Percentiles rank a stretch among this genome's conserved stretches.
Evolutionary conservation across 805 yeast genomes (phyloP).

Genomic region (Cyberlindnera subsufficiens): DNA sequence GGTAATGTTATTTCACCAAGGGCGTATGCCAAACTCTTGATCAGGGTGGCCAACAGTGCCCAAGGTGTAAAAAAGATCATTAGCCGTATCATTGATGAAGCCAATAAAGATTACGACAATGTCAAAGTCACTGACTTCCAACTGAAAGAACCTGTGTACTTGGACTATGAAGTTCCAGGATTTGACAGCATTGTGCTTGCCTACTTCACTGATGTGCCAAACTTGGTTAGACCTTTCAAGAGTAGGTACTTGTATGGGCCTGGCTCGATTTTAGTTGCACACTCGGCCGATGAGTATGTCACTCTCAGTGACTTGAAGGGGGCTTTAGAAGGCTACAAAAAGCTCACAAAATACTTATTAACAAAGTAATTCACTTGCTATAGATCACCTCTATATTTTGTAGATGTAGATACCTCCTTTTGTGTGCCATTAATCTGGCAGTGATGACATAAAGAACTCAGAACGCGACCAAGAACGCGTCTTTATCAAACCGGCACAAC

Average conservation of each 20-base stretch:
- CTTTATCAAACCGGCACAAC: too few species aligned
- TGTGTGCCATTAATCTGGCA: too few species aligned
- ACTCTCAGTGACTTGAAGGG: constrained; percentile 38
- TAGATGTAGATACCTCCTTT: too few species aligned
- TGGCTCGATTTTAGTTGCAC: constrained; percentile 58
- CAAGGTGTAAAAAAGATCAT: constrained; percentile 29
- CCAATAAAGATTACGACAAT: constrained; percentile 19
- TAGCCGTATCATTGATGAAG: constrained; percentile 27
- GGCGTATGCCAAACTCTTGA: constrained; percentile 42
- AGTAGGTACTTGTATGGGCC: constrained; percentile 57
- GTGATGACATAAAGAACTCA: too few species aligned
- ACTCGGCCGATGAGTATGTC: constrained; percentile 50
- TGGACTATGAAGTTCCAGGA: constrained; percentile 57
- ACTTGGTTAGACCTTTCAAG: constrained; percentile 25
- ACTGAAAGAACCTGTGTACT: constrained; percentile 29
- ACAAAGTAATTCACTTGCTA: background rate
- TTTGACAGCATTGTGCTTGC: constrained; percentile 48
- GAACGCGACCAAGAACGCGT: too few species aligned
- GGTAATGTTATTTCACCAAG: constrained; percentile 58
- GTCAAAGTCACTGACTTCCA: constrained; percentile 16
- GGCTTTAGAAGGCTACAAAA: constrained; percentile 49
- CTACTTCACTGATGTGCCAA: constrained; percentile 50
- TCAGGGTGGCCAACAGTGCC: constrained; percentile 49
- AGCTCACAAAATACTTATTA: constrained; percentile 14
- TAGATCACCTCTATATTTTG: too few species aligned